Evolutionary conservation across 2,329 filamentous ascomycete genomes (phyloP), one percentile per base, ranked within the genome.

Genomic region (Xylariaceae sp.): DNA sequence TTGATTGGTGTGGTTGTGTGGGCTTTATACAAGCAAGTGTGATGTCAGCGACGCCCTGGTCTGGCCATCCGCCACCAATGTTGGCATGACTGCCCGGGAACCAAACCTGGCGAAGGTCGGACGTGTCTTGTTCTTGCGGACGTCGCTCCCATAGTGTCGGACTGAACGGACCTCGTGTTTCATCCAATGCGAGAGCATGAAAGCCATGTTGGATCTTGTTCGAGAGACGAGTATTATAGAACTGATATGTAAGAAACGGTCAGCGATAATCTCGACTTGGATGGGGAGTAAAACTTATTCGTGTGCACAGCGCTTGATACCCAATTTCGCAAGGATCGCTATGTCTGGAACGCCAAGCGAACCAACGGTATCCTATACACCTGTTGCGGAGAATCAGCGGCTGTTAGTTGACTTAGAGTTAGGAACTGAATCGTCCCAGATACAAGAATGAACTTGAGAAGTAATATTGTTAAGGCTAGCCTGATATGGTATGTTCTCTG

Each of bases 41-140:
- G 50, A 66, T 66, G 49, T 69, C 60, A 44, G 66, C 62, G 11
- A 69, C 56, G 14, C 73, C 74, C 52, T 77, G 71, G 42, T 80
- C 76, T 5, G 67, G 62, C 80, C 80, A 86, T 2, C 86, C 85
- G 31, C 86, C 86, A 5, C 86, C 86, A 42, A 87, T 81, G 58
- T 89, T 86, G 11, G 75, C 81, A 62, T 90, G 87, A 44, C 78
- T 81, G 6, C 86, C 86, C 0, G 86, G 82, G 59, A 90, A 90
- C 82, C 82, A 85, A 11, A 77, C 74, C 53, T 78, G 75, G 27
- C 74, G 68, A 40, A 78, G 65, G 51, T 78, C 69, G 1, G 73
- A 75, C 18, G 63, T 67, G 12, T 66, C 58, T 33, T 62, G 65
- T 30, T 71, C 68, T 22, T 66, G 62, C 0, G 65, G 64, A 9